Conservation (phyloP, 805 yeast species). For the Cyberlindnera mycetangii region DNA sequence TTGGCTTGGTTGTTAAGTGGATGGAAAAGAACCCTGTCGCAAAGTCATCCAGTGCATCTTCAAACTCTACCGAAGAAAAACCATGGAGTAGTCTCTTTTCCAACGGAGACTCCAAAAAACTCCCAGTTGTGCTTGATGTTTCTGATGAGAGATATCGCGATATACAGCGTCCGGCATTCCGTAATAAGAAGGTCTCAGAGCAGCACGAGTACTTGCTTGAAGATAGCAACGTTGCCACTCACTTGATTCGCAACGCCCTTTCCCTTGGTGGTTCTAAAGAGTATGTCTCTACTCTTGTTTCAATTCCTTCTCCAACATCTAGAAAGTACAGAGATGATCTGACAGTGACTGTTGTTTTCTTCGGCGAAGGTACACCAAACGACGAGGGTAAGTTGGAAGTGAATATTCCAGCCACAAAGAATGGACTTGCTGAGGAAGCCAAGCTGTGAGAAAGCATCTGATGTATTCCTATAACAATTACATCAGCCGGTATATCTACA, state of each 20-base stretch:
- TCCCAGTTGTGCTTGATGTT: constrained; percentile 63
- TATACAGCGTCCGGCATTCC: constrained; percentile 68
- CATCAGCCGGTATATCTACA: too few relatives aligned
- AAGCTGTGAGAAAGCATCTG: too few relatives aligned
- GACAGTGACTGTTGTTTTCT: constrained; percentile 93
- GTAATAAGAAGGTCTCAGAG: constrained; percentile 42
- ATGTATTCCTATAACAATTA: too few relatives aligned
- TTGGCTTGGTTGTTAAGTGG: constrained; percentile 92
- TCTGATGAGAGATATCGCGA: constrained; percentile 55
- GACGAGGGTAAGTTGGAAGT: constrained; percentile 48
- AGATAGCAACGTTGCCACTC: constrained; percentile 90
- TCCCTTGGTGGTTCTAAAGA: constrained; percentile 86
- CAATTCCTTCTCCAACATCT: constrained; percentile 88
- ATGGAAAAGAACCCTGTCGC: constrained; percentile 65
- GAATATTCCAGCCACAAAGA: constrained; percentile 55
- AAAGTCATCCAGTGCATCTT: constrained; percentile 2
- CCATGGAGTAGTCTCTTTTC: constrained; percentile 22
- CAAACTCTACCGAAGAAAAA: constrained; percentile 12
- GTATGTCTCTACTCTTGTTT: constrained; percentile 81
- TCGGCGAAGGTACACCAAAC: constrained; percentile 49
- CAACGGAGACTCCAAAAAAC: constrained; percentile 36
- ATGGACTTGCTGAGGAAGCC: constrained; percentile 37
- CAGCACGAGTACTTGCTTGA: constrained; percentile 54
- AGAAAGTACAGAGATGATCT: constrained; percentile 93
- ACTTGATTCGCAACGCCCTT: constrained; percentile 88